A percentile compares a stretch with the other conserved stretches of the same genome.
These are phyloP conservation scores for Sporothrix brasiliensis DNA, from an alignment of 2,329 filamentous ascomycete species.

Conservation along the genomic window DNA sequence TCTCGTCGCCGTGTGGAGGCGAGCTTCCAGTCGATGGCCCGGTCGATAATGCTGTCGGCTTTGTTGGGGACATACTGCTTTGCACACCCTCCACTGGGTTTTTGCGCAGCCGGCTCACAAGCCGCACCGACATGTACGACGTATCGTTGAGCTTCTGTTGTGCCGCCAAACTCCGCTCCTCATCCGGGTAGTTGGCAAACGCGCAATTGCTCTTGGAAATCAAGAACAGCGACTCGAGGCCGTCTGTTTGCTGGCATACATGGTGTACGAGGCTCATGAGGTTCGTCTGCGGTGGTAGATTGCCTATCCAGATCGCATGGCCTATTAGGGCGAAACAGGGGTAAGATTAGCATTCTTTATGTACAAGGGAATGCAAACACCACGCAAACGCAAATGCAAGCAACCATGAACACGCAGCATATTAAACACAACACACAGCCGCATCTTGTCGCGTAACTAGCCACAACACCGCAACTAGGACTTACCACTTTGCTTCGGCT, in stretches of 20 bases:
- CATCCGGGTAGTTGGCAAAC: slow-evolving; percentile 91
- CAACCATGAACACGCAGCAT: background rate
- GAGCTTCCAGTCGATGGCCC: background rate
- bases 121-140: slow-evolving; percentile 78
- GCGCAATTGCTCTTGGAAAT: slow-evolving; percentile 98
- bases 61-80: slow-evolving; percentile 57
- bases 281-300: slow-evolving; percentile 80
- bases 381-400: background rate
- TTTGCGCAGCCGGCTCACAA: slow-evolving; percentile 80
- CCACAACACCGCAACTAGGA: background rate
- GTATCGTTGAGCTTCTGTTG: slow-evolving; percentile 89
- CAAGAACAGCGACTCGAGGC: slow-evolving; percentile 86
- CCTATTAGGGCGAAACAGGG: slow-evolving; percentile 51
- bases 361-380: background rate
- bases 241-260: slow-evolving; percentile 76
- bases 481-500: slow-evolving; percentile 65
- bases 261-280: slow-evolving; percentile 86
- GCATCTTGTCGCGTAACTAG: background rate
- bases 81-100: slow-evolving; percentile 52
- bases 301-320: slow-evolving; percentile 94
- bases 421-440: background rate
- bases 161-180: slow-evolving; percentile 72
- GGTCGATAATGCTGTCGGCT: slow-evolving; percentile 48
- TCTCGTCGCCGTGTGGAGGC: background rate
- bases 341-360: slow-evolving; percentile 32